Conservation (phyloP, 129 eudicot genomes). For the Oenanthe sinensis region DNA sequence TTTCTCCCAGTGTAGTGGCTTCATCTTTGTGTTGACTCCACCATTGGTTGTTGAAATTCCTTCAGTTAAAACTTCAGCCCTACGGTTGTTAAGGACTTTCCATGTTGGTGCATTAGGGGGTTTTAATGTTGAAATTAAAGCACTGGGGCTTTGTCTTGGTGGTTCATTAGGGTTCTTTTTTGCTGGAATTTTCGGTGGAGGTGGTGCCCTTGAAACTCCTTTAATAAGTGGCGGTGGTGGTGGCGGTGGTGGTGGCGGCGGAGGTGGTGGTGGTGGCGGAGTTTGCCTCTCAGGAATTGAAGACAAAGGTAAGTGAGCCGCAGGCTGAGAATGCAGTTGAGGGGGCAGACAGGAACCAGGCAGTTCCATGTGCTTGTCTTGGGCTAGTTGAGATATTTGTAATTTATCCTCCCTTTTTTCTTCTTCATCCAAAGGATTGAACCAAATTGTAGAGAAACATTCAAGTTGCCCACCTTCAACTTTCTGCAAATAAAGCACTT, state of each 20-base stretch:
- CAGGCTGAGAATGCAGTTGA: constrained; percentile 15
- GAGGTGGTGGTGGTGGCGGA: constrained; percentile 9
- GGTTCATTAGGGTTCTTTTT: constrained; percentile 28
- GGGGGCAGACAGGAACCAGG: constrained; percentile 5
- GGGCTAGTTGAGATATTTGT: constrained; percentile 9
- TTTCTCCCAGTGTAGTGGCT: constrained; percentile 88
- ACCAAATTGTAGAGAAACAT: constrained; percentile 41
- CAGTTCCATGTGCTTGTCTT: neutral
- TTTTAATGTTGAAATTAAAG: constrained; percentile 30
- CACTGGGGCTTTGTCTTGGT: constrained; percentile 29
- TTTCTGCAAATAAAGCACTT: constrained; percentile 48
- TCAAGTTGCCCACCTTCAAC: constrained; percentile 32
- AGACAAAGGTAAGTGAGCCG: constrained; percentile 3
- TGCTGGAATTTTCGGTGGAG: constrained; percentile 19
- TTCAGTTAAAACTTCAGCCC: constrained; percentile 14
- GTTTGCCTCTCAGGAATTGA: neutral
- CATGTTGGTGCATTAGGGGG: constrained; percentile 43
- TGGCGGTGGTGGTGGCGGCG: constrained; percentile 16
- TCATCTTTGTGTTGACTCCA: constrained; percentile 38
- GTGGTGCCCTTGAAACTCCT: constrained; percentile 7
- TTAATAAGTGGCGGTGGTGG: constrained; percentile 14
- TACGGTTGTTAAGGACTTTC: constrained; percentile 5
- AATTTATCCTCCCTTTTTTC: constrained; percentile 28
- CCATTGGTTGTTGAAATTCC: constrained; percentile 16
- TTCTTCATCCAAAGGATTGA: constrained; percentile 44